Percentiles rank a stretch among this genome's conserved stretches.
phyloP scores from a whole-genome alignment of 2,329 filamentous ascomycete genomes.

The Tolypocladium paradoxum region DNA sequence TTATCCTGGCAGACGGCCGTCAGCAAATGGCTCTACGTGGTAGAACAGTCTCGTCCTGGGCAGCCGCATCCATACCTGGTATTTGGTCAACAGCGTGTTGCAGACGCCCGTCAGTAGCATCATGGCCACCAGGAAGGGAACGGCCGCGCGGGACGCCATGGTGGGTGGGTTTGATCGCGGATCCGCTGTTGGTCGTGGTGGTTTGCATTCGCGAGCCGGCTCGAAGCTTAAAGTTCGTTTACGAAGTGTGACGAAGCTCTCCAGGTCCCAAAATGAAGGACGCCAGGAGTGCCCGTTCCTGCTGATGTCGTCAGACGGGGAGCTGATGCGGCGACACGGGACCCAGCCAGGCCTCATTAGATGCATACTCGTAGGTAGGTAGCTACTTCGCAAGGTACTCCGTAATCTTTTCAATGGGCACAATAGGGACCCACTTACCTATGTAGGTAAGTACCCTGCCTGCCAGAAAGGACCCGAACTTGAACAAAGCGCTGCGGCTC shows the following conservation, averaged over 20 bases:
- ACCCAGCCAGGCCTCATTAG: not conserved
- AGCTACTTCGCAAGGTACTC: no score
- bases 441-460: not conserved
- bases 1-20: conserved; percentile 56
- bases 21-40: not conserved
- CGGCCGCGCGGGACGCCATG: conserved; percentile 62
- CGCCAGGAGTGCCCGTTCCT: not conserved
- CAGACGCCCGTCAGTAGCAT: conserved; percentile 94
- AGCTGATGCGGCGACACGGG: not conserved
- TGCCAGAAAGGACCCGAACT: not conserved
- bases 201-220: not conserved
- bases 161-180: not conserved
- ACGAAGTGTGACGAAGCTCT: not conserved
- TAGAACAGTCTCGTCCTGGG: not conserved
- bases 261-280: not conserved
- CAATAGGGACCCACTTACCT: not conserved
- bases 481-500: not conserved
- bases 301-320: not conserved
- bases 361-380: not conserved
- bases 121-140: conserved; percentile 85
- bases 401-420: no score
- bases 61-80: conserved; percentile 51
- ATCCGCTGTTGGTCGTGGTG: not conserved
- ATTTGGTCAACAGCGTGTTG: conserved; percentile 95
- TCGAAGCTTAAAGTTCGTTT: not conserved